A percentile compares a stretch with the other conserved stretches of the same genome.
Conservation (phyloP, 495 filamentous ascomycete species). For the Lophiostoma macrostomum region DNA sequence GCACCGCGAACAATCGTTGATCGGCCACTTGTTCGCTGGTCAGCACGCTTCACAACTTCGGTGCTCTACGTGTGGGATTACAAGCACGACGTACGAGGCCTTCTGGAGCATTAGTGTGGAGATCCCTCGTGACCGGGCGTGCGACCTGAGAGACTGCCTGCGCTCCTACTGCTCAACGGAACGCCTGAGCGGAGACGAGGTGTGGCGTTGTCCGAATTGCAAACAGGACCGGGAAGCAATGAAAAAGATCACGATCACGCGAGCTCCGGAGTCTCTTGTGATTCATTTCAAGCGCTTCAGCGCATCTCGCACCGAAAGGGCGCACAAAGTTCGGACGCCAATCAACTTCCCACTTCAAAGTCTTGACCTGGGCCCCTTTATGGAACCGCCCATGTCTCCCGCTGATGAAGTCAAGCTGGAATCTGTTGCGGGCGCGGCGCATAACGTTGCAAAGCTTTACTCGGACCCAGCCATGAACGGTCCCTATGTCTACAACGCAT, state of each 20-base stretch:
- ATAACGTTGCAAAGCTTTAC: conserved; percentile 10
- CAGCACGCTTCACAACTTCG: conserved; percentile 63
- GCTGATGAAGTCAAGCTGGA: conserved; percentile 33
- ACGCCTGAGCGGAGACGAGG: conserved; percentile 61
- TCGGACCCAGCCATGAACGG: conserved; percentile 54
- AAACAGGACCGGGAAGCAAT: conserved; percentile 65
- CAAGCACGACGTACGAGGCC: conserved; percentile 69
- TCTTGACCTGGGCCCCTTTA: conserved; percentile 61
- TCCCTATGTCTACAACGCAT: conserved; percentile 69
- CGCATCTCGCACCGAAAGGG: conserved; percentile 53
- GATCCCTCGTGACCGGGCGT: conserved; percentile 53
- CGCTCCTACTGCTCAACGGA: conserved; percentile 67
- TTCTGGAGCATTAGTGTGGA: conserved; percentile 69
- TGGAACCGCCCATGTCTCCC: conserved; percentile 44
- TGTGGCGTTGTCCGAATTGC: conserved; percentile 70
- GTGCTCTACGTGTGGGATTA: conserved; percentile 62
- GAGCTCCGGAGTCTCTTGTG: conserved; percentile 68
- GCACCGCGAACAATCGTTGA: conserved; percentile 64
- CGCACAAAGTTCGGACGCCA: conserved; percentile 64
- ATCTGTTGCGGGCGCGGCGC: neutral
- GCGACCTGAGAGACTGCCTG: conserved; percentile 62
- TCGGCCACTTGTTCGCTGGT: conserved; percentile 68
- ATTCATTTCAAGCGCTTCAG: conserved; percentile 74
- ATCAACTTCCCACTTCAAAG: conserved; percentile 66
- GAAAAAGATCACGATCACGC: conserved; percentile 70